Percentiles rank a stretch among this genome's conserved stretches.
Evolutionary conservation across 2,329 filamentous ascomycete species (phyloP).

Genomic region (Aspergillus pseudoglaucus): DNA sequence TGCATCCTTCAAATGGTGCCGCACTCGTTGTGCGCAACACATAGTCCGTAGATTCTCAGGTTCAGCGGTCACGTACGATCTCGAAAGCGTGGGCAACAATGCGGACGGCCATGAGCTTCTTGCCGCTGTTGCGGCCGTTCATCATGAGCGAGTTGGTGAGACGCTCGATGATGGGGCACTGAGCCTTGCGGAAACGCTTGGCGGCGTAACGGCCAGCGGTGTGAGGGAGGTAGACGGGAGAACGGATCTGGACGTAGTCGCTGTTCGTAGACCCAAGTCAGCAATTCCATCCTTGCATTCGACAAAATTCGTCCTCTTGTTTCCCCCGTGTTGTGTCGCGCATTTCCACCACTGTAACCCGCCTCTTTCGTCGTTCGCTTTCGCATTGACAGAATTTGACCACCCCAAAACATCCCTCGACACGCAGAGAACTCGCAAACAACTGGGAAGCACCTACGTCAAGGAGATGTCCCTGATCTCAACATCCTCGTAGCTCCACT

Average conservation of each 20-base stretch:
- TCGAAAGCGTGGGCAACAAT: slow-evolving; percentile 99
- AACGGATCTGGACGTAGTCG: slow-evolving; percentile 99
- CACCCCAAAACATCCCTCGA: slow-evolving; percentile 3
- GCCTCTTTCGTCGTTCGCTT: slow-evolving; percentile 2
- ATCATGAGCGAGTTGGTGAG: slow-evolving; percentile 99
- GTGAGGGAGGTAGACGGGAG: slow-evolving; percentile 98
- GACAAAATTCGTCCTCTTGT: slow-evolving; percentile 1
- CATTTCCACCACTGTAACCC: not conserved
- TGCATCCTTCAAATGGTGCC: not conserved
- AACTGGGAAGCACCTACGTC: slow-evolving; percentile 65
- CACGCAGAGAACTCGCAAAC: slow-evolving; percentile 19
- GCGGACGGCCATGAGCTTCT: slow-evolving; percentile 99
- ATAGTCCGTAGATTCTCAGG: not conserved
- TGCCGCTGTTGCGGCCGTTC: slow-evolving; percentile 99
- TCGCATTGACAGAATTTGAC: slow-evolving; percentile 4
- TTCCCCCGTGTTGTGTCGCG: not conserved
- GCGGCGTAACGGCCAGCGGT: slow-evolving; percentile 96
- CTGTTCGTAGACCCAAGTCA: slow-evolving; percentile 47
- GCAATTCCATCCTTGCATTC: slow-evolving; percentile 12
- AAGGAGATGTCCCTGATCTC: slow-evolving; percentile 99
- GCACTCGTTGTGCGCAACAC: not conserved
- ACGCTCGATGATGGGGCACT: slow-evolving; percentile 99
- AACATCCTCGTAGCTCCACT: slow-evolving; percentile 97
- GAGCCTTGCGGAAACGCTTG: slow-evolving; percentile 99
- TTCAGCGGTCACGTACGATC: slow-evolving; percentile 66